Percentiles rank a stretch among this genome's conserved stretches.
Evolutionary conservation across 2,329 filamentous ascomycete species (phyloP).

Genomic region (Cadophora luteo-olivacea): DNA sequence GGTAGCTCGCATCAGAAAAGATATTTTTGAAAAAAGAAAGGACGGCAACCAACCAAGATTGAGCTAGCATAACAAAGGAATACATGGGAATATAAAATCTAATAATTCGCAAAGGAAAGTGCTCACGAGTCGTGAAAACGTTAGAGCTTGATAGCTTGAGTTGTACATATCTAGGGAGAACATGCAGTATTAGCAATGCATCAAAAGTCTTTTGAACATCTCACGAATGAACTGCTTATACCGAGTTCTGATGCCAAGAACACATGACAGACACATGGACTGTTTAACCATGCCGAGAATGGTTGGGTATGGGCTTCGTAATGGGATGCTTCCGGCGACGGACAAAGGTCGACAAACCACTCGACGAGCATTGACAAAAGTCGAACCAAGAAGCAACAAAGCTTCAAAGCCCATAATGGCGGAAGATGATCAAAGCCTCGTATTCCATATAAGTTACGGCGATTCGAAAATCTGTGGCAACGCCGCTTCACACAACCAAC

Average conservation of each 20-base stretch:
- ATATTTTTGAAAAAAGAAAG: too few species aligned
- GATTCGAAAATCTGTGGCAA: background rate
- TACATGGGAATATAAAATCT: background rate
- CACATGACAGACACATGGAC: background rate
- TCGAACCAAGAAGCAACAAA: background rate
- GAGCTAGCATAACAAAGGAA: background rate
- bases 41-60: background rate
- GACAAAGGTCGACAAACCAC: background rate
- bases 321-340: background rate
- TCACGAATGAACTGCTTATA: background rate
- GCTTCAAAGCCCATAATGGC: background rate
- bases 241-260: background rate
- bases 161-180: background rate
- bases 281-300: background rate
- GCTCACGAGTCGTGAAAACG: slow-evolving; percentile 4
- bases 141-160: background rate
- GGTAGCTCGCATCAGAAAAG: background rate
- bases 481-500: background rate
- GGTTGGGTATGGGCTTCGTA: background rate
- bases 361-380: background rate
- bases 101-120: too few species aligned
- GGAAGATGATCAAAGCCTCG: background rate
- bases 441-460: background rate
- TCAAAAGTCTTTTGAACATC: background rate
- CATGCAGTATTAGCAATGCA: slow-evolving; percentile 10